These are phyloP conservation scores for Nelumbo lutea DNA, from an alignment of 164 flowering plant species.

Conservation along the genomic window DNA sequence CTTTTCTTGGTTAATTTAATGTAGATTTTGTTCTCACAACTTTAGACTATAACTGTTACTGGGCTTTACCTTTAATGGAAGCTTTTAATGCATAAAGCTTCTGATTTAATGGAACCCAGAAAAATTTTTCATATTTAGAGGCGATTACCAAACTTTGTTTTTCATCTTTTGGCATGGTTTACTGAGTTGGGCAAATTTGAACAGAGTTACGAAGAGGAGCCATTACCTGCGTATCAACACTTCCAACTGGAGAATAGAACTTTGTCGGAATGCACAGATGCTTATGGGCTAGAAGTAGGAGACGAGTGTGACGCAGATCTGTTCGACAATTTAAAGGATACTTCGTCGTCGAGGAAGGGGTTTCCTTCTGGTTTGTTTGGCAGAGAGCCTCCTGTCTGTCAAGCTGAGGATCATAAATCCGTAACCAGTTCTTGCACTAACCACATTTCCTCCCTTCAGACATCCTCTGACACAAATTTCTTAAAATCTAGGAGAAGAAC, in stretches of 20 bases:
- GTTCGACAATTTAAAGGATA: conserved; percentile 33
- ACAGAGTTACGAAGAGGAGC: conserved; percentile 87
- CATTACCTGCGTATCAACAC: conserved; percentile 55
- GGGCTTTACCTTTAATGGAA: not conserved
- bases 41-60: not conserved
- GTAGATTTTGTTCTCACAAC: not conserved
- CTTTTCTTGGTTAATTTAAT: conserved; percentile 1
- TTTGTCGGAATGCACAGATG: conserved; percentile 53
- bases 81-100: not conserved
- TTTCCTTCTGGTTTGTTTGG: conserved; percentile 23
- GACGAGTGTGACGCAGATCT: conserved; percentile 20
- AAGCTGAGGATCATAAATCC: conserved; percentile 48
- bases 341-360: conserved; percentile 36
- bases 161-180: not conserved
- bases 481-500: conserved; percentile 49
- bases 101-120: not conserved
- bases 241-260: conserved; percentile 24
- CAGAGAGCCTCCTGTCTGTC: conserved; percentile 36
- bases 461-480: conserved; percentile 40
- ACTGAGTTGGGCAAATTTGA: conserved; percentile 10
- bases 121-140: conserved; percentile 2
- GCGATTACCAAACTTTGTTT: not conserved
- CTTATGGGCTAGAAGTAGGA: conserved; percentile 28
- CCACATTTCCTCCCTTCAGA: conserved; percentile 28
- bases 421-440: conserved; percentile 36